Percentiles rank a stretch among this genome's conserved stretches.
These are phyloP conservation scores for Medicago ruthenica DNA, from an alignment of 306 rosid species.

Conservation along the genomic window DNA sequence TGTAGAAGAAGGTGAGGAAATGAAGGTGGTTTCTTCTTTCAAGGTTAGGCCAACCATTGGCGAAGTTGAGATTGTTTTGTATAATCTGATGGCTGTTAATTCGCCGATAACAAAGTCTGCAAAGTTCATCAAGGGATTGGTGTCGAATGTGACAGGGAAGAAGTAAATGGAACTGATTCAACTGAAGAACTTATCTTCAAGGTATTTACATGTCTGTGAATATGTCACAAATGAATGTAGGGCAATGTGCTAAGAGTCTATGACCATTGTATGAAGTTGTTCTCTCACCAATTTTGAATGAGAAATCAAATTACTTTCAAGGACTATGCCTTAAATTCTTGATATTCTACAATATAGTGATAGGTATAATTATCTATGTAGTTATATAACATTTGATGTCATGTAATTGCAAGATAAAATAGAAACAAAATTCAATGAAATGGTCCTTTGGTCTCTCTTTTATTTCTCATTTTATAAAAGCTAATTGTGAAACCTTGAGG, in stretches of 20 bases:
- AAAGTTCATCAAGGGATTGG: slow-evolving; percentile 78
- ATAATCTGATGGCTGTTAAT: slow-evolving; percentile 89
- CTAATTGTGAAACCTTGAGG: slow-evolving; percentile 38
- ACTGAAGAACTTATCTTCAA: slow-evolving; percentile 32
- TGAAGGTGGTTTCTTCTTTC: slow-evolving; percentile 68
- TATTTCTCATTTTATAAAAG: slow-evolving; percentile 36
- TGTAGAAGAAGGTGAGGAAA: slow-evolving; percentile 83
- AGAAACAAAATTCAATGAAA: slow-evolving; percentile 30
- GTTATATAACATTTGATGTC: slow-evolving; percentile 11
- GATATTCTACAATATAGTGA: slow-evolving; percentile 22
- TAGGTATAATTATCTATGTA: neutral
- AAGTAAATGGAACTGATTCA: slow-evolving; percentile 50
- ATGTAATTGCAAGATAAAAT: slow-evolving; percentile 27
- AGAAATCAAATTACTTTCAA: slow-evolving; percentile 33
- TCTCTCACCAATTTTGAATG: slow-evolving; percentile 41
- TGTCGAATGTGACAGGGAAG: slow-evolving; percentile 83
- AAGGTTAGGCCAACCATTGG: slow-evolving; percentile 66
- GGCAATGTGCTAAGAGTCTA: slow-evolving; percentile 12
- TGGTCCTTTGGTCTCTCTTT: slow-evolving; percentile 35
- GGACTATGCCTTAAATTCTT: slow-evolving; percentile 32
- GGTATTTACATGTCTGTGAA: slow-evolving; percentile 40
- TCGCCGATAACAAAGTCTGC: slow-evolving; percentile 89
- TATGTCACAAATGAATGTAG: slow-evolving; percentile 40
- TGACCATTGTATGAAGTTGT: slow-evolving; percentile 26
- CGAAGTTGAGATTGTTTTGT: slow-evolving; percentile 88